Evolutionary conservation across 2,329 filamentous ascomycete genomes (phyloP).

Genomic region (Paramyrothecium roridum): DNA sequence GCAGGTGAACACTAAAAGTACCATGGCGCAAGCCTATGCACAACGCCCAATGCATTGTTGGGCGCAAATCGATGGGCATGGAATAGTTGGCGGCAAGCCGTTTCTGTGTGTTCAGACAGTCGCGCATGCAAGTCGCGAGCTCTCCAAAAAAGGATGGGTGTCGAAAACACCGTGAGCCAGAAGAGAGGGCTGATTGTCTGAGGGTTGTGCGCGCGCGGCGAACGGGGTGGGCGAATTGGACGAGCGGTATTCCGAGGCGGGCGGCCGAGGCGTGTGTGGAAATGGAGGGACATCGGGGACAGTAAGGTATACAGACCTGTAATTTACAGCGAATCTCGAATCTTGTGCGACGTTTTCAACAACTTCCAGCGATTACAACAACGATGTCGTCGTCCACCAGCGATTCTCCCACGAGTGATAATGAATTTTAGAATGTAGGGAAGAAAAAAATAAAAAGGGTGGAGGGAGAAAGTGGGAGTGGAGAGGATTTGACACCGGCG

Average conservation of each 20-base stretch:
- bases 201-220: background rate
- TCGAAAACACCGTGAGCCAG: too few species aligned
- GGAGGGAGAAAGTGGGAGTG: background rate
- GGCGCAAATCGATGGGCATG: too few species aligned
- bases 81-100: too few species aligned
- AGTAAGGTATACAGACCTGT: background rate
- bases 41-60: too few species aligned
- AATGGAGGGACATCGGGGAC: background rate
- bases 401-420: background rate
- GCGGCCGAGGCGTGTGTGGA: background rate
- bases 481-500: background rate
- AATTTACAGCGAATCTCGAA: background rate
- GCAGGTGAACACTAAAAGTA: too few species aligned
- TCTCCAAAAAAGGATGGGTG: too few species aligned
- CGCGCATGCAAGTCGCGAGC: too few species aligned
- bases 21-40: too few species aligned
- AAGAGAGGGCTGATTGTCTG: background rate
- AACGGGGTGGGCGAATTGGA: background rate
- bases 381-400: slow-evolving; percentile 2
- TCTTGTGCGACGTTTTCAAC: background rate
- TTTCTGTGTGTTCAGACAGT: too few species aligned
- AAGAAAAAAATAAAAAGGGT: background rate
- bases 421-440: background rate
- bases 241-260: background rate
- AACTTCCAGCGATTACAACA: slow-evolving; percentile 2